These are phyloP conservation scores for Panellus pusillus DNA, from an alignment of 768 basidiomycete genomes.

Conservation along the genomic window DNA sequence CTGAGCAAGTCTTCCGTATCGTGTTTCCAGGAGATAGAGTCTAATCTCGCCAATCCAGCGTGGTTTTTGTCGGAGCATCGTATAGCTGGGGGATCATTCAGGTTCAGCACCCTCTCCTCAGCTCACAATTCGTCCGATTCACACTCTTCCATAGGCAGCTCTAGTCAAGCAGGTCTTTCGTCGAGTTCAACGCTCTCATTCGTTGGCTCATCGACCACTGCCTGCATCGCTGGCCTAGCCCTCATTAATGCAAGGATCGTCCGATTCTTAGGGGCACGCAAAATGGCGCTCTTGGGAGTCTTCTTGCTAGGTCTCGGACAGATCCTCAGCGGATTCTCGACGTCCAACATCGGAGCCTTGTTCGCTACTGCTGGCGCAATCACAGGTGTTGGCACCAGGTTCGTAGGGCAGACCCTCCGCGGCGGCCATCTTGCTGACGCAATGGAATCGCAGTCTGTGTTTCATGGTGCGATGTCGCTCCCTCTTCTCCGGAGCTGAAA, in stretches of 20 bases:
- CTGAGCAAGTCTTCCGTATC: conserved; percentile 21
- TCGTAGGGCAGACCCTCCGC: conserved; percentile 20
- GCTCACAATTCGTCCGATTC: background rate
- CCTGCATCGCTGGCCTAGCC: conserved; percentile 30
- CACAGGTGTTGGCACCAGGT: conserved; percentile 29
- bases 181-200: conserved; percentile 29
- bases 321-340: conserved; percentile 28
- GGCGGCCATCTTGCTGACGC: no score
- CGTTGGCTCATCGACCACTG: conserved; percentile 31
- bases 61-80: conserved; percentile 25
- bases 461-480: conserved; percentile 25
- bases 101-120: background rate
- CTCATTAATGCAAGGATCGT: conserved; percentile 31
- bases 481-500: no score
- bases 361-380: conserved; percentile 31
- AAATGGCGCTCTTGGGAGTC: conserved; percentile 28
- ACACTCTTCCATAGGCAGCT: conserved; percentile 20
- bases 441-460: conserved; percentile 1
- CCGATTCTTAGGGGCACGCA: conserved; percentile 29
- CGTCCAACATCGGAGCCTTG: conserved; percentile 20
- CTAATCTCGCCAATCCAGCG: conserved; percentile 13
- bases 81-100: conserved; percentile 34
- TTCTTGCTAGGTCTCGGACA: conserved; percentile 29
- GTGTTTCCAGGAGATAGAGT: background rate
- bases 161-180: conserved; percentile 28